Conservation (phyloP, 2,329 filamentous ascomycete genomes). For the Fusarium continuum region DNA sequence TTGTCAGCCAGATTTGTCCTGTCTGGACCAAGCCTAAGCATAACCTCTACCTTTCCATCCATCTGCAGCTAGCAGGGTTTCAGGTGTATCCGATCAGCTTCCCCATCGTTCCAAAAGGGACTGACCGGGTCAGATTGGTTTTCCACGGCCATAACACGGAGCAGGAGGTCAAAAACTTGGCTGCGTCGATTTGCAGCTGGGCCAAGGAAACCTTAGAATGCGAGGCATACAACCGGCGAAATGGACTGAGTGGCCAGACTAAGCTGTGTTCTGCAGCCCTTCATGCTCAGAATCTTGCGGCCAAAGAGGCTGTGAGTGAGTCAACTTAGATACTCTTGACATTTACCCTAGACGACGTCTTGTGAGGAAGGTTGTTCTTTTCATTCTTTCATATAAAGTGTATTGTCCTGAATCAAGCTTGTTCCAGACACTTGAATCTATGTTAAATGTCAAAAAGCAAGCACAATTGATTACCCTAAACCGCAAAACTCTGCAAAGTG, state of each 20-base stretch:
- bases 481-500: no score
- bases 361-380: no score
- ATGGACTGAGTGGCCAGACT: not conserved
- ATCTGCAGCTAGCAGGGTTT: conserved; percentile 34
- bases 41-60: conserved; percentile 38
- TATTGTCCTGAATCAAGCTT: no score
- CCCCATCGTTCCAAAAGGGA: conserved; percentile 53
- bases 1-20: conserved; percentile 43
- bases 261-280: not conserved
- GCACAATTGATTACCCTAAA: no score
- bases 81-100: conserved; percentile 47
- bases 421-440: no score
- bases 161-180: conserved; percentile 42
- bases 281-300: not conserved
- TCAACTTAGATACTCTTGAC: not conserved
- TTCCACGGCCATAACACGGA: conserved; percentile 54
- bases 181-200: not conserved
- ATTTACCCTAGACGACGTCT: no score
- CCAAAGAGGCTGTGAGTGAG: not conserved
- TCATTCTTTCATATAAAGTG: no score
- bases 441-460: no score
- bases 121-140: conserved; percentile 51
- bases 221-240: not conserved
- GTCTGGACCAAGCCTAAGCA: conserved; percentile 31
- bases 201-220: not conserved